phyloP scores from a whole-genome alignment of 805 yeast species.

The Candida dajiaensis region DNA sequence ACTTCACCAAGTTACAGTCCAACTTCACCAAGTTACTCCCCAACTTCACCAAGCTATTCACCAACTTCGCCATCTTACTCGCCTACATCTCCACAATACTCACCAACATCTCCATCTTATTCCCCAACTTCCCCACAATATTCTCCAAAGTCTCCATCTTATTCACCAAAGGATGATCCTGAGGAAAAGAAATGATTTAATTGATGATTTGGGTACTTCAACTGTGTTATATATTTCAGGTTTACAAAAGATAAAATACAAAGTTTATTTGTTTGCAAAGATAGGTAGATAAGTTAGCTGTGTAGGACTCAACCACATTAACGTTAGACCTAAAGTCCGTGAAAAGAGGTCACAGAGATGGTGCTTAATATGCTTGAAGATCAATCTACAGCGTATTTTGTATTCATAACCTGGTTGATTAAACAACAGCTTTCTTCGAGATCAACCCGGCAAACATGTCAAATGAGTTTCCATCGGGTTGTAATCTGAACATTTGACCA shows the following conservation, averaged over 20 bases:
- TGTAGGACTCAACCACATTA: too few species aligned
- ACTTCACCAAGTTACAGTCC: slow-evolving; percentile 72
- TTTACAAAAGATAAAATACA: slow-evolving; percentile 3
- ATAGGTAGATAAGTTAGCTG: too few species aligned
- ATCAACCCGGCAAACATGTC: slow-evolving; percentile 91
- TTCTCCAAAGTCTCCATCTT: slow-evolving; percentile 29
- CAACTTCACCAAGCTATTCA: slow-evolving; percentile 46
- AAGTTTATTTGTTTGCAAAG: slow-evolving; percentile 4
- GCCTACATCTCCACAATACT: slow-evolving; percentile 38
- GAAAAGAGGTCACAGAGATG: too few species aligned
- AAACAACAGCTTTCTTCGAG: slow-evolving; percentile 40
- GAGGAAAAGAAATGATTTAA: slow-evolving; percentile 6
- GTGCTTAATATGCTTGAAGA: too few species aligned
- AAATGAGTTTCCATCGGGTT: slow-evolving; percentile 97
- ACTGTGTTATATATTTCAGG: neutral
- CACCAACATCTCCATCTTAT: slow-evolving; percentile 41
- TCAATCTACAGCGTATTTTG: too few species aligned
- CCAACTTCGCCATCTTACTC: slow-evolving; percentile 38
- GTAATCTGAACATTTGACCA: slow-evolving; percentile 60
- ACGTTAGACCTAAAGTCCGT: too few species aligned
- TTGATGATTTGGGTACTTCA: neutral
- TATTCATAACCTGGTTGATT: neutral
- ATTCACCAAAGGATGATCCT: slow-evolving; percentile 28
- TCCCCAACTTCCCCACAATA: slow-evolving; percentile 38
- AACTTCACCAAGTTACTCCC: slow-evolving; percentile 61